Percentiles rank a stretch among this genome's conserved stretches.
Evolutionary conservation across 2,329 filamentous ascomycete species (phyloP).

Genomic region (Ilyonectria sp.): DNA sequence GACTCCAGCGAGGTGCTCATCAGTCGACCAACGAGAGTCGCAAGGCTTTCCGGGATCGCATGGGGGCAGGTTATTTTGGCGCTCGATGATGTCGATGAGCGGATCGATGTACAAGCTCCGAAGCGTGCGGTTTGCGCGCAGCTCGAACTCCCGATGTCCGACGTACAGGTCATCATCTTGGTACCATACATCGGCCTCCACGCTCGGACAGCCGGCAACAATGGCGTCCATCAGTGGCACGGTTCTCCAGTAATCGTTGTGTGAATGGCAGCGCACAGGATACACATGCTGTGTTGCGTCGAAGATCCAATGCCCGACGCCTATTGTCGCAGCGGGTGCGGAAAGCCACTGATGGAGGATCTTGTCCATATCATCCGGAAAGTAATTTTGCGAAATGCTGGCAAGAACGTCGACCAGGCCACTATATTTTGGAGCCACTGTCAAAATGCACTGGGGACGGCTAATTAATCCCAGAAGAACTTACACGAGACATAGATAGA

Average conservation of each 20-base stretch:
- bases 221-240: constrained; percentile 3
- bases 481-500: neutral
- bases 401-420: neutral
- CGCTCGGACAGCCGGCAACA: neutral
- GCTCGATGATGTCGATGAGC: constrained; percentile 3
- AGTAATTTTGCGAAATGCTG: neutral
- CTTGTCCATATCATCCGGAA: neutral
- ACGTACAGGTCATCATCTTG: constrained; percentile 2
- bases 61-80: neutral
- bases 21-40: neutral
- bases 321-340: neutral
- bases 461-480: constrained; percentile 1
- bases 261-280: constrained; percentile 2
- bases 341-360: constrained; percentile 5
- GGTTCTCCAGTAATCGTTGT: constrained; percentile 5
- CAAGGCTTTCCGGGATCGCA: neutral
- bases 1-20: neutral
- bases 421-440: neutral
- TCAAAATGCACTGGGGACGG: neutral
- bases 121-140: constrained; percentile 2
- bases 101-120: constrained; percentile 6
- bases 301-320: constrained; percentile 1
- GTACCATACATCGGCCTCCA: constrained; percentile 1
- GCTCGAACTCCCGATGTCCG: constrained; percentile 2
- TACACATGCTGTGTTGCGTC: constrained; percentile 1